Evolutionary conservation across 129 eudicot species (phyloP).

Genomic region (carrot (Daucus carota)): DH1_v3.0 NC_030383.2:46637001-46637500

Average conservation of each 20-base stretch:
- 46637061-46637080: conserved; percentile 24
- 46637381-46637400: conserved; percentile 32
- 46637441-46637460: conserved; percentile 21
- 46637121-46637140: conserved; percentile 27
- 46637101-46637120: conserved; percentile 46
- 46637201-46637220: conserved; percentile 47
- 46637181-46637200: conserved; percentile 28
- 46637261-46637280: conserved; percentile 18
- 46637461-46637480: conserved; percentile 15
- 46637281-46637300: conserved; percentile 16
- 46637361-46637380: conserved; percentile 18
- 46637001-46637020: conserved; percentile 8
- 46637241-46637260: conserved; percentile 24
- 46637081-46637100: conserved; percentile 29
- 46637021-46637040: conserved; percentile 7
- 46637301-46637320: conserved; percentile 39
- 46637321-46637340: conserved; percentile 27
- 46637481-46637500: neutral
- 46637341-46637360: conserved; percentile 28
- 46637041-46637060: conserved; percentile 30
- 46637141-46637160: conserved; percentile 43
- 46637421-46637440: conserved; percentile 26
- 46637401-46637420: conserved; percentile 25
- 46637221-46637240: conserved; percentile 26
- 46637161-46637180: conserved; percentile 42